These are phyloP conservation scores for Xylaria grammica DNA, from an alignment of 495 filamentous ascomycete genomes.

Conservation along the genomic window DNA sequence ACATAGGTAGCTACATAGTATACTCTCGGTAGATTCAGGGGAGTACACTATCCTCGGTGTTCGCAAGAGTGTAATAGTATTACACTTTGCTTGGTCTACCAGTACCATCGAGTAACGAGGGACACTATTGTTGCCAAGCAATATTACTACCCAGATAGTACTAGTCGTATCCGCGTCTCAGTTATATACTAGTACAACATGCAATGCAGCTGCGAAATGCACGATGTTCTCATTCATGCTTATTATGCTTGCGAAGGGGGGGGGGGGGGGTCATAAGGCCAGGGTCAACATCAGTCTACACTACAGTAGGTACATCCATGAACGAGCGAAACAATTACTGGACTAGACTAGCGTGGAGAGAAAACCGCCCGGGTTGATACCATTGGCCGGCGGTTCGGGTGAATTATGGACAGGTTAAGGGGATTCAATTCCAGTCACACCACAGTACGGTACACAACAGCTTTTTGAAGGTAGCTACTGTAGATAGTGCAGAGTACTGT, in stretches of 20 bases:
- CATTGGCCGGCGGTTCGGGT: slow-evolving; percentile 36
- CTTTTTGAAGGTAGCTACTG: no score
- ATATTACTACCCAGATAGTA: not conserved
- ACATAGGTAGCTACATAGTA: not conserved
- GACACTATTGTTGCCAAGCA: not conserved
- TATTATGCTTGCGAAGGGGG: slow-evolving; percentile 24
- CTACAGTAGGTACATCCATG: slow-evolving; percentile 3
- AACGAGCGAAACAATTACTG: slow-evolving; percentile 12
- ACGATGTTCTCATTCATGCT: slow-evolving; percentile 35
- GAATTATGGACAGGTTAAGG: slow-evolving; percentile 35
- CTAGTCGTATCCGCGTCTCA: slow-evolving; percentile 1
- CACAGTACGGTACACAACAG: not conserved
- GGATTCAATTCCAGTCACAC: slow-evolving; percentile 2
- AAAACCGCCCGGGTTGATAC: no score
- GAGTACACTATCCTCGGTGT: slow-evolving; percentile 11
- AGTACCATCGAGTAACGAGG: no score
- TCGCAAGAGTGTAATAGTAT: no score
- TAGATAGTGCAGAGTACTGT: not conserved
- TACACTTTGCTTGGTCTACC: no score
- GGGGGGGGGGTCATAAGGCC: slow-evolving; percentile 38
- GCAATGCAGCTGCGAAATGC: slow-evolving; percentile 25
- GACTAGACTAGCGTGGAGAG: no score
- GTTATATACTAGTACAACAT: not conserved
- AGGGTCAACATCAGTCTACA: slow-evolving; percentile 15
- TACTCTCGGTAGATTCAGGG: not conserved